Percentiles rank a stretch among this genome's conserved stretches.
phyloP scores from a whole-genome alignment of 805 yeast genomes.

The Ascoidea tarda region DNA sequence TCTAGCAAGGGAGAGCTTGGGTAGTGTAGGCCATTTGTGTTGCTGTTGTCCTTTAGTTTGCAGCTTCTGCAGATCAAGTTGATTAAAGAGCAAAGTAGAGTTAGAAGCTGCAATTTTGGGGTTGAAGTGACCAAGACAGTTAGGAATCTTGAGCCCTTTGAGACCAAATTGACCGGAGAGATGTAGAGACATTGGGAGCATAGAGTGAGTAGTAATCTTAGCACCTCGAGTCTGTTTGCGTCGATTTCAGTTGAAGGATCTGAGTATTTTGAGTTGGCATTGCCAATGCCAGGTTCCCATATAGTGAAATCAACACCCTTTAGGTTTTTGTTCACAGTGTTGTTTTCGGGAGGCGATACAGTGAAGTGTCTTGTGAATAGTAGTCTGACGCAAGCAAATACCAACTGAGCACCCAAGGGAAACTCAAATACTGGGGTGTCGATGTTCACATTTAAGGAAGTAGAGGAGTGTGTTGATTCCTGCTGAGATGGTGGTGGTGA shows the following conservation, averaged over 20 bases:
- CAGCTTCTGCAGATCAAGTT: conserved; percentile 48
- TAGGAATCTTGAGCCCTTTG: conserved; percentile 46
- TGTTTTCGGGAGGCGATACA: conserved; percentile 13
- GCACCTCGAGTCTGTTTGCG: conserved; percentile 50
- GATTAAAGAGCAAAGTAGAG: conserved; percentile 53
- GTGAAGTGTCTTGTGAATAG: conserved; percentile 44
- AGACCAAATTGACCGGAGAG: conserved; percentile 24
- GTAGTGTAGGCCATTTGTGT: conserved; percentile 25
- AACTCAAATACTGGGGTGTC: background rate
- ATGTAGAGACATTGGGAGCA: conserved; percentile 48
- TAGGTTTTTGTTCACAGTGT: conserved; percentile 3
- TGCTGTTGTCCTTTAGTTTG: conserved; percentile 15
- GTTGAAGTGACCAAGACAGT: conserved; percentile 36
- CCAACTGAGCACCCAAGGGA: conserved; percentile 23
- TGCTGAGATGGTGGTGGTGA: background rate
- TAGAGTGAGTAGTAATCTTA: conserved; percentile 46
- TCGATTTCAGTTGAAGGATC: conserved; percentile 28
- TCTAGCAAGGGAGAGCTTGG: conserved; percentile 16
- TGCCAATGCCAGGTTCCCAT: conserved; percentile 79
- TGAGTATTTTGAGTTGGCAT: conserved; percentile 13
- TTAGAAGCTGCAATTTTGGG: conserved; percentile 32
- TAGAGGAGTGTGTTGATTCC: background rate
- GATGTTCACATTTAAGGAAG: background rate
- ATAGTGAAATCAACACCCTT: conserved; percentile 25
- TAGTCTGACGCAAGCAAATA: conserved; percentile 14